phyloP scores from a whole-genome alignment of 768 basidiomycete genomes.

The Hemileccinum impolitum region DNA sequence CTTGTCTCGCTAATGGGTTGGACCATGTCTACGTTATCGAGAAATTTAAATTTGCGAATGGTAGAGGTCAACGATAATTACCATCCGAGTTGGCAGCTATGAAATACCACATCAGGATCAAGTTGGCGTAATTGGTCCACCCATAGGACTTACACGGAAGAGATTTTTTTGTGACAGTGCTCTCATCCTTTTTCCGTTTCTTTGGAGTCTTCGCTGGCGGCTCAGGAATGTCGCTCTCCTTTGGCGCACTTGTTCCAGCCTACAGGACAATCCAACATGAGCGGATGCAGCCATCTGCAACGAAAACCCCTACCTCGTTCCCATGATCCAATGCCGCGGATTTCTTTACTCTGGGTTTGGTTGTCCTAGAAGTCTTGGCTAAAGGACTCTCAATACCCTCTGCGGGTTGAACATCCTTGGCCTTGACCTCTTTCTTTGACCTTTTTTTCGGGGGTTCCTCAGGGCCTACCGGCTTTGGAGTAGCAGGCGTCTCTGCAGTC shows the following conservation, averaged over 20 bases:
- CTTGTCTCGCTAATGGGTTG: background rate
- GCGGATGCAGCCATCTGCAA: background rate
- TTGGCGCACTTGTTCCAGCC: conserved; percentile 2
- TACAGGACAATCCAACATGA: conserved; percentile 8
- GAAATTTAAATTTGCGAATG: background rate
- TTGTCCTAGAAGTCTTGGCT: conserved; percentile 6
- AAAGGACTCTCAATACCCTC: conserved; percentile 1
- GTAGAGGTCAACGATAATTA: background rate
- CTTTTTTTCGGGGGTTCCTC: conserved; percentile 20
- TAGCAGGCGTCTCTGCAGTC: background rate
- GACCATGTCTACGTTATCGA: conserved; percentile 4
- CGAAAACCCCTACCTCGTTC: conserved; percentile 11
- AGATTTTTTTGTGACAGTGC: background rate
- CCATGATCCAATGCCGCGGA: background rate
- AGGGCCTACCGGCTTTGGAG: background rate
- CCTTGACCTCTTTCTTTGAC: conserved; percentile 7
- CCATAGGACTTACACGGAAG: conserved; percentile 12
- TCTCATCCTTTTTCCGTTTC: conserved; percentile 8
- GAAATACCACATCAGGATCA: background rate
- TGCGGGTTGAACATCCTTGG: conserved; percentile 4
- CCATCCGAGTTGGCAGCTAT: conserved; percentile 6
- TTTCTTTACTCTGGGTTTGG: conserved; percentile 8
- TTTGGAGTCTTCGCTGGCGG: conserved; percentile 4
- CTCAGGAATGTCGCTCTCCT: background rate
- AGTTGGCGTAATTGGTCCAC: background rate